These are phyloP conservation scores for Cladosporium sp. DNA, from an alignment of 2,329 filamentous ascomycete genomes.

Conservation along the genomic window DNA sequence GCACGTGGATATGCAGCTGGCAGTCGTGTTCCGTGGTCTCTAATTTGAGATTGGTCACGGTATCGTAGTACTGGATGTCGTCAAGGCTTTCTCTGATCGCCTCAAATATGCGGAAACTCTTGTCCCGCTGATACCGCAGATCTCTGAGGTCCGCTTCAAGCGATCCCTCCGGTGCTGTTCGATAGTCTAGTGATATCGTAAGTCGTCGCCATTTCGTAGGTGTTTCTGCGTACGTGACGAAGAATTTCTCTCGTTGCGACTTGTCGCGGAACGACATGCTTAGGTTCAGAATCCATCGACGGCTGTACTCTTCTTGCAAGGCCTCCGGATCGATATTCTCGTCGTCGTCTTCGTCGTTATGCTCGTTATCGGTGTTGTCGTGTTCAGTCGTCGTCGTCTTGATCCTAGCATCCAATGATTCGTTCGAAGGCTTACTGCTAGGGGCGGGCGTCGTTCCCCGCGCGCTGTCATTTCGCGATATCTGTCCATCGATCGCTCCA, in stretches of 20 bases:
- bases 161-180: conserved; percentile 69
- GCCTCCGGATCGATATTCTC: conserved; percentile 49
- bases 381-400: conserved; percentile 13
- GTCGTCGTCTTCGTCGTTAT: conserved; percentile 28
- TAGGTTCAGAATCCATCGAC: conserved; percentile 83
- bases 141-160: conserved; percentile 76
- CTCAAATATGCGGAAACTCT: conserved; percentile 88
- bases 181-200: conserved; percentile 90
- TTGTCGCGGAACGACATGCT: conserved; percentile 97
- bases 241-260: conserved; percentile 93
- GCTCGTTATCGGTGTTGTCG: conserved; percentile 20
- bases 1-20: conserved; percentile 88
- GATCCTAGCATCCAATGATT: neutral
- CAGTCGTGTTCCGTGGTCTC: conserved; percentile 79
- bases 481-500: neutral
- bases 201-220: conserved; percentile 77
- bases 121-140: conserved; percentile 80
- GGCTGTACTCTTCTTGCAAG: conserved; percentile 76
- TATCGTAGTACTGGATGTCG: conserved; percentile 95
- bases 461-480: neutral
- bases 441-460: neutral
- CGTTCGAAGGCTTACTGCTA: conserved; percentile 4
- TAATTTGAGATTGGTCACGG: conserved; percentile 90
- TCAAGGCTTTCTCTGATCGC: conserved; percentile 83
- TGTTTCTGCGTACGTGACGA: conserved; percentile 83